Conservation (phyloP, 192 early-diverging fungal genomes). For the Coemansia erecta region DNA sequence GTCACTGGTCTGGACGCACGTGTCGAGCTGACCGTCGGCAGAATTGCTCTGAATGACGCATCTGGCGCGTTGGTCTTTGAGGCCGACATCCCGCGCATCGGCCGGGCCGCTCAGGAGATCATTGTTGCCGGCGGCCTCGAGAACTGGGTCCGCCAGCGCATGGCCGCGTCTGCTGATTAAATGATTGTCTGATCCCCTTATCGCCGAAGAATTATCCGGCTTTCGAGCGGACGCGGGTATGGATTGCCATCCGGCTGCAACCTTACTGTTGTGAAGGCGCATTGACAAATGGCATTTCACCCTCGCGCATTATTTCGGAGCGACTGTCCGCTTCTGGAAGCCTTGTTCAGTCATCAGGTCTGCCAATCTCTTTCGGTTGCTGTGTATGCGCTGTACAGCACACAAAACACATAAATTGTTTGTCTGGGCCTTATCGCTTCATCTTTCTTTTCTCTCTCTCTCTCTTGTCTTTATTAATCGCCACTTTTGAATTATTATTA, state of each 20-base stretch:
- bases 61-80: slow-evolving; percentile 21
- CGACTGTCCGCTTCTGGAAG: background rate
- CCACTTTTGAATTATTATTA: slow-evolving; percentile 1
- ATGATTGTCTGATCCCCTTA: background rate
- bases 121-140: slow-evolving; percentile 93
- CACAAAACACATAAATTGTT: background rate
- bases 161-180: slow-evolving; percentile 26
- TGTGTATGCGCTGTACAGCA: no score
- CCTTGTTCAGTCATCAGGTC: background rate
- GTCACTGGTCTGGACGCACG: slow-evolving; percentile 74
- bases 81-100: slow-evolving; percentile 59
- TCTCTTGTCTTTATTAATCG: background rate
- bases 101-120: slow-evolving; percentile 97
- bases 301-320: slow-evolving; percentile 5
- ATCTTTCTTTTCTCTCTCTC: slow-evolving; percentile 1
- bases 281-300: background rate
- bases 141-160: slow-evolving; percentile 84
- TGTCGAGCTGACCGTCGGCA: slow-evolving; percentile 72
- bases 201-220: slow-evolving; percentile 5
- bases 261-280: background rate
- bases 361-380: background rate
- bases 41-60: slow-evolving; percentile 35
- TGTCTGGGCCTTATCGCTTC: slow-evolving; percentile 19
- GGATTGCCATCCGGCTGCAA: background rate
- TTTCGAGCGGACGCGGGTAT: background rate